Evolutionary conservation across 345 rosid species (phyloP).

Genomic region (thale cress (Arabidopsis thaliana)): DNA sequence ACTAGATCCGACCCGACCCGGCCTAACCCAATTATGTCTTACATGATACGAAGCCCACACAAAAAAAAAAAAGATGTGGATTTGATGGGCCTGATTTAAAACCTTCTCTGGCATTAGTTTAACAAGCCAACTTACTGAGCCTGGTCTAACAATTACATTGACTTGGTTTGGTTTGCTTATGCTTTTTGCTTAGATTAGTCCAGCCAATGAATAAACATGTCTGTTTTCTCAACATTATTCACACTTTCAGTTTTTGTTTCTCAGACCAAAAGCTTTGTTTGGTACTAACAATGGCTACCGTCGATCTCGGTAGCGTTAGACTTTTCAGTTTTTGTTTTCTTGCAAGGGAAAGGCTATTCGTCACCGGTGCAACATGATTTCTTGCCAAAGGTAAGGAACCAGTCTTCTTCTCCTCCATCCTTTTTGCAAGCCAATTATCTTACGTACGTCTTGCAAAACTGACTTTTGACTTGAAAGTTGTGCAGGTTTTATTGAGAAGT

Average conservation of each 20-base stretch:
- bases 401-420: too few species aligned
- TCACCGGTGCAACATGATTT: slow-evolving; percentile 53
- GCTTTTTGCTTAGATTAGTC: too few species aligned
- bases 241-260: too few species aligned
- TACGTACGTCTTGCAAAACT: too few species aligned
- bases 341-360: slow-evolving; percentile 45
- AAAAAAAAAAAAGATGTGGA: neutral
- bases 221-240: too few species aligned
- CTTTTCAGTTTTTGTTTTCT: slow-evolving; percentile 1
- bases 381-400: slow-evolving; percentile 44
- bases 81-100: neutral
- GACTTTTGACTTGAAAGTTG: neutral
- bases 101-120: neutral
- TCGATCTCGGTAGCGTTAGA: too few species aligned
- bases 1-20: neutral
- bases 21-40: neutral
- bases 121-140: neutral
- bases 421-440: neutral
- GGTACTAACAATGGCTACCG: too few species aligned
- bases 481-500: slow-evolving; percentile 43
- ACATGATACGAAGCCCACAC: slow-evolving; percentile 5
- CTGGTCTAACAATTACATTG: too few species aligned
- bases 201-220: too few species aligned
- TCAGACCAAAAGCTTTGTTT: too few species aligned
- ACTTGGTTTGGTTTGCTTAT: too few species aligned